These are phyloP conservation scores for Malassezia slooffiae DNA, from an alignment of 1,284 basidiomycete species.

Conservation along the genomic window DNA sequence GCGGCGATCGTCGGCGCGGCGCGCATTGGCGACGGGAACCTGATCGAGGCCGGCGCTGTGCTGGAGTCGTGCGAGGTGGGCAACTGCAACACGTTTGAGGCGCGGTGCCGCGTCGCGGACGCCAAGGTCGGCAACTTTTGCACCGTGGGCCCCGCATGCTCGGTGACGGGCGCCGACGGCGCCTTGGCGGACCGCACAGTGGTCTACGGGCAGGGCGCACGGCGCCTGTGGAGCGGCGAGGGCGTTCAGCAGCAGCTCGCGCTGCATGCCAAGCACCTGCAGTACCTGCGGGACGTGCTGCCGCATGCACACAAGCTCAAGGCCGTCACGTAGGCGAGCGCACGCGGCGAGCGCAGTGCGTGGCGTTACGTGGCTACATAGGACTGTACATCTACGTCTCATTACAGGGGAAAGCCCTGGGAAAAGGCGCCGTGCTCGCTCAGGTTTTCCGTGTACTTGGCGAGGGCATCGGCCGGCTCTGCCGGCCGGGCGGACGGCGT, in stretches of 20 bases:
- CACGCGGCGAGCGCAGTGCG: too few relatives aligned
- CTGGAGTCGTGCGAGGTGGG: constrained; percentile 65
- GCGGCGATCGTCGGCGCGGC: constrained; percentile 65
- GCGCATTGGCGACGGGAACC: constrained; percentile 71
- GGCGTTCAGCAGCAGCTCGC: constrained; percentile 73
- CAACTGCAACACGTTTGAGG: constrained; percentile 70
- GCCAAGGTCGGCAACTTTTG: constrained; percentile 66
- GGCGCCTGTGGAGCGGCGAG: constrained; percentile 70
- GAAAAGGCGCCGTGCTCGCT: too few relatives aligned
- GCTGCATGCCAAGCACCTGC: constrained; percentile 71
- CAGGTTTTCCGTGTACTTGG: neutral
- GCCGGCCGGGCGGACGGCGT: neutral
- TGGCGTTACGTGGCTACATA: too few relatives aligned
- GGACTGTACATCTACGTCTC: too few relatives aligned
- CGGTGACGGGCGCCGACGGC: constrained; percentile 7
- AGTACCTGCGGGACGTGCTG: constrained; percentile 65
- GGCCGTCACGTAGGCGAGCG: constrained; percentile 24
- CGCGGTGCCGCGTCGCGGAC: constrained; percentile 65
- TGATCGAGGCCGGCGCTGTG: constrained; percentile 86
- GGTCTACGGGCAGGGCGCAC: constrained; percentile 65
- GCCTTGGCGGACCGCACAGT: constrained; percentile 72
- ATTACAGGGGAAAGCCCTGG: too few relatives aligned
- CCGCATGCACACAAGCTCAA: constrained; percentile 28
- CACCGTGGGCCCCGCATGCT: constrained; percentile 65
- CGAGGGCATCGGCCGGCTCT: neutral